Evolutionary conservation across 805 yeast species (phyloP), one percentile per base, ranked within the genome.

Genomic region (Yarrowia phangngaensis): DNA sequence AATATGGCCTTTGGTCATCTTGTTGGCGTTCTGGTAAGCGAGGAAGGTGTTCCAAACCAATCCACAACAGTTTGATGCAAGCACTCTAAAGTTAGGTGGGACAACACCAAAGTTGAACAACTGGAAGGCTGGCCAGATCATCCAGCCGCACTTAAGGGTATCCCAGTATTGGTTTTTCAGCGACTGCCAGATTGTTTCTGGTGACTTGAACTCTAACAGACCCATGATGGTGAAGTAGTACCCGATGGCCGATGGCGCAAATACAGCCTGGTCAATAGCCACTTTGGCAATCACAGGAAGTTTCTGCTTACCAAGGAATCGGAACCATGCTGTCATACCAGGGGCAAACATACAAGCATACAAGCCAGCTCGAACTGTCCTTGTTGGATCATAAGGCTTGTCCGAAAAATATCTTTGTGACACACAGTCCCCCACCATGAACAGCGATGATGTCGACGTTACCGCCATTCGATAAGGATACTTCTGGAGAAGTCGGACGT

Each of bases 101-200:
- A 85, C 74, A 5, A 83, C 56, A 26, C 76, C 73, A 59, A 89
- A 84, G 64, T 89, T 89, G 52, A 79, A 54, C 41, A 76, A 53
- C 64, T 89, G 96, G 58, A 88, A 81, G 0, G 76, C 66, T 0
- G 96, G 96, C 97, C 97, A 89, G 13, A 88, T 82, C 43, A 70
- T 56, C 95, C 95, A 88, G 61, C 85, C 86, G n/a, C 83, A 73
- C 38, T 67, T 55, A 32, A 87, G 64, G 0, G 95, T 85, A 4
- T 73, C 69, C 30, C 53, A 31, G 55, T 79, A 78, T 70, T 80
- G 77, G 12, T 53, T 32, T 11, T 46, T 28, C 19, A 66, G 54
- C 12, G 60, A 56, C n/a, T 56, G 51, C 46, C 62, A 59, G 12
- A 79, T 68, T 16, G 68, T 69, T 0, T 62, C 61, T 4, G 65